Evolutionary conservation across 1,284 basidiomycete genomes (phyloP).

Genomic region (Naganishia albida): DNA sequence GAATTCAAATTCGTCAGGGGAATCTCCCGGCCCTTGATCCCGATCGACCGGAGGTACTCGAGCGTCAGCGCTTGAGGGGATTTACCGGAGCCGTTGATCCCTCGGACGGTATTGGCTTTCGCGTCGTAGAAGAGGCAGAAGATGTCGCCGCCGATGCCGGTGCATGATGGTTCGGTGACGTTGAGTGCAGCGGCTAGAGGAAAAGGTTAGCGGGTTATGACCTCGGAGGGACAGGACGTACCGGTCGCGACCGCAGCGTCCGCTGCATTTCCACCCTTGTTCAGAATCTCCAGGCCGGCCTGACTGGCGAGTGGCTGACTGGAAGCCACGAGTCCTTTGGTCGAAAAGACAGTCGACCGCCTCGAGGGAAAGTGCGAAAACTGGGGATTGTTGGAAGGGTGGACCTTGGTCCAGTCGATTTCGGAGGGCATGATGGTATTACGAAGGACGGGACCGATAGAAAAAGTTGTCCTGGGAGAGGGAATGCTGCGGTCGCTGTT

Average conservation of each 20-base stretch:
- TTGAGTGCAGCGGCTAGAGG: constrained; percentile 74
- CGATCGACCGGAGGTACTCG: constrained; percentile 69
- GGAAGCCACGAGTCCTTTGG: constrained; percentile 84
- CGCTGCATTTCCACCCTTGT: constrained; percentile 88
- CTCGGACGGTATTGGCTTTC: constrained; percentile 69
- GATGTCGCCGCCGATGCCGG: constrained; percentile 67
- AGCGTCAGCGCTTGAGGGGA: constrained; percentile 78
- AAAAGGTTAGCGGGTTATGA: not conserved
- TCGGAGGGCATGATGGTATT: constrained; percentile 39
- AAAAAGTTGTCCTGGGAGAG: not conserved
- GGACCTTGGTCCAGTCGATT: constrained; percentile 45
- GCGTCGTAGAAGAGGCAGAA: constrained; percentile 92
- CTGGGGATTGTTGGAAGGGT: constrained; percentile 46
- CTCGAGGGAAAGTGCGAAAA: constrained; percentile 50
- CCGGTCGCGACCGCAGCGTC: constrained; percentile 75
- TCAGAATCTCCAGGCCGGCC: constrained; percentile 83
- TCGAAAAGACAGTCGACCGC: constrained; percentile 47
- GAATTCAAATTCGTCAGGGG: constrained; percentile 75
- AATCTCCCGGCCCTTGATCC: constrained; percentile 67
- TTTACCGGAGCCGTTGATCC: constrained; percentile 64
- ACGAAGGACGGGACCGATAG: not conserved
- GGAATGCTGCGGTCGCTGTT: not conserved
- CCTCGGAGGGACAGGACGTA: not conserved
- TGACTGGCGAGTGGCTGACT: constrained; percentile 86
- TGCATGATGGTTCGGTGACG: constrained; percentile 66